Base-by-base conservation (phyloP, 441 rosid genomes). In the Euphorbia corollata region DNA sequence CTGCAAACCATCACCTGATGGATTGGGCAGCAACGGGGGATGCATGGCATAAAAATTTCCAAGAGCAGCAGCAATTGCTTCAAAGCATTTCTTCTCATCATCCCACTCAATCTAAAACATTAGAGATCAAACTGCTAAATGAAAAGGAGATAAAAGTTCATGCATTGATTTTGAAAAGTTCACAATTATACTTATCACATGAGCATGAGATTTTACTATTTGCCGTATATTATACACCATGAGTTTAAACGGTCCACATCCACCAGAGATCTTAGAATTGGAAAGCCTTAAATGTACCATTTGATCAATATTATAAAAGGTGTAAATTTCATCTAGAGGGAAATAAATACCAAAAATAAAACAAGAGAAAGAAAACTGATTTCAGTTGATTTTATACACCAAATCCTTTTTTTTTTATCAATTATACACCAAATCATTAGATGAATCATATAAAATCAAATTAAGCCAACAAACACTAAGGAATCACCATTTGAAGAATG, bases 41-140 rank as follows among this genome's bases (percentile, higher is more conserved):
- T 84, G 89, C 93, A 93, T 77, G 34, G 96, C 95, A 73, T 89
- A 93, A 75, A 93, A 93, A 61, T 88, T 88, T 58, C 92, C 98
- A 45, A 93, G 77, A 71, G 92, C 96, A 34, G 96, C 97, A 16
- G 95, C 87, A 77, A 93, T 78, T 76, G 84, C 69, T 78, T 93
- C 96, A 62, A 93, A 80, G 78, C 98, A 93, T 69, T 60, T 78
- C 80, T 84, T 87, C 77, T 93, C 98, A 65, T 82, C 83, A 59
- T 86, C 97, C 96, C 97, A 92, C 18, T 87, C 89, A 81, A 93
- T 87, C 97, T 92, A 75, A 51, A 65, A 68, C 11, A 60, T 73
- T 36, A 68, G 38, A 9, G 58, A 63, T 43, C 41, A 68, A 66
- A 50, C 8, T 43, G 4, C 24, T 20, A 65, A 45, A 69, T 19